phyloP scores from a whole-genome alignment of 1,284 basidiomycete species.

The Taiwanofungus camphoratus region DNA sequence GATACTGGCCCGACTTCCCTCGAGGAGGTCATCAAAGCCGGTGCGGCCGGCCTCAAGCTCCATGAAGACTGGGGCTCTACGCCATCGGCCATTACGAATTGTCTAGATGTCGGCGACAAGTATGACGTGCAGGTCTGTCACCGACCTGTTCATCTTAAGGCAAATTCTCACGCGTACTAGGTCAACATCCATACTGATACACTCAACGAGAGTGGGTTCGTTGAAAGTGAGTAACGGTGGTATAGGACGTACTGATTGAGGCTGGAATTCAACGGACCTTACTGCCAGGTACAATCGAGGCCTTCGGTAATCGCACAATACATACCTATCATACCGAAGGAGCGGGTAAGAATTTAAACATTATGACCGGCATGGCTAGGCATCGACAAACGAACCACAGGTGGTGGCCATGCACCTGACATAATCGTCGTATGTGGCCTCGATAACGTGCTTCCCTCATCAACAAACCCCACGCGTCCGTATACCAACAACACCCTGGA shows the following conservation, averaged over 20 bases:
- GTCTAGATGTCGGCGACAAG: slow-evolving; percentile 81
- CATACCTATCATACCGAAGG: slow-evolving; percentile 98
- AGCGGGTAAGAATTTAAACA: slow-evolving; percentile 51
- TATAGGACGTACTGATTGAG: too few species aligned
- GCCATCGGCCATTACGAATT: slow-evolving; percentile 77
- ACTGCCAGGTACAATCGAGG: slow-evolving; percentile 73
- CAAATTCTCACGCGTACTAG: slow-evolving; percentile 27
- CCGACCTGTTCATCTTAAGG: background rate
- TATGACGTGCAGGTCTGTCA: slow-evolving; percentile 83
- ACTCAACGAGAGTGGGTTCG: slow-evolving; percentile 90
- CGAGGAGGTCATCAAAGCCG: slow-evolving; percentile 83
- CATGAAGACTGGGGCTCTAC: slow-evolving; percentile 99
- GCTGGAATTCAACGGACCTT: slow-evolving; percentile 17
- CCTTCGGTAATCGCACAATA: slow-evolving; percentile 89
- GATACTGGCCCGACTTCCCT: slow-evolving; percentile 73
- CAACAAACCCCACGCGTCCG: slow-evolving; percentile 96
- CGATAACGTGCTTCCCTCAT: slow-evolving; percentile 91
- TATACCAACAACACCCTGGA: slow-evolving; percentile 92
- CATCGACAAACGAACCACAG: slow-evolving; percentile 29
- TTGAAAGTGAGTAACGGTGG: slow-evolving; percentile 78
- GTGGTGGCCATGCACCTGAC: slow-evolving; percentile 96
- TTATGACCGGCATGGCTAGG: background rate
- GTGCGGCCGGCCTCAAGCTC: slow-evolving; percentile 89
- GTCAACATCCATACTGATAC: slow-evolving; percentile 98
- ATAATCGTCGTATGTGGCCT: slow-evolving; percentile 94